Evolutionary conservation across 495 filamentous ascomycete genomes (phyloP).

Genomic region (Pyronema domesticum): DNA sequence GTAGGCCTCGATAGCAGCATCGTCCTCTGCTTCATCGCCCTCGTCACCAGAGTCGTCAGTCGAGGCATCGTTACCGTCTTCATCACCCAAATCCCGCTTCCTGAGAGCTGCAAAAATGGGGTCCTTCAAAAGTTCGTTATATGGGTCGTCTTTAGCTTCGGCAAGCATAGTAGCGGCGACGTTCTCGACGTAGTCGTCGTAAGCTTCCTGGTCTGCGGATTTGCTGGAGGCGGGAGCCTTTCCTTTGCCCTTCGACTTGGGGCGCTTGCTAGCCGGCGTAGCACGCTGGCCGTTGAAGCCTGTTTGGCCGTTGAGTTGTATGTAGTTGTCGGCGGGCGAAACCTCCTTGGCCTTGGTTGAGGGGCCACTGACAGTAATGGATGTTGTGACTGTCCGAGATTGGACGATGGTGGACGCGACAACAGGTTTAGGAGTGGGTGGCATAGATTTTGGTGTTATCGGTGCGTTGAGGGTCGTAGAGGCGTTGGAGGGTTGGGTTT

Average conservation of each 20-base stretch:
- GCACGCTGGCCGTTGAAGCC: not conserved
- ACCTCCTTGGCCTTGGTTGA: not conserved
- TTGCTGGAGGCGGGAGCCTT: conserved; percentile 6
- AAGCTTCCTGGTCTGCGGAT: conserved; percentile 29
- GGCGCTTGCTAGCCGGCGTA: conserved; percentile 13
- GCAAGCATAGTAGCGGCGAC: conserved; percentile 26
- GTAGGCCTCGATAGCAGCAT: conserved; percentile 4
- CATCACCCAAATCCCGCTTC: conserved; percentile 33
- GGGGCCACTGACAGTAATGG: not conserved
- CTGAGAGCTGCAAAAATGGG: not conserved
- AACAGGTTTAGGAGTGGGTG: not conserved
- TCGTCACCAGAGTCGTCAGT: conserved; percentile 1
- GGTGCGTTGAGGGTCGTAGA: not conserved
- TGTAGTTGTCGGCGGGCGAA: not conserved
- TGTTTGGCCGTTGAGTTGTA: not conserved
- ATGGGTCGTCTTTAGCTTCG: conserved; percentile 6
- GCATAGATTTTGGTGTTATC: not conserved
- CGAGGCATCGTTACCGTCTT: conserved; percentile 12
- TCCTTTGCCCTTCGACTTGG: not conserved
- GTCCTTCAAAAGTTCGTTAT: not conserved
- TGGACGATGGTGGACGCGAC: not conserved
- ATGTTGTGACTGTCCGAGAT: not conserved
- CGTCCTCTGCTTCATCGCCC: conserved; percentile 1
- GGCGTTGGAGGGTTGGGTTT: not conserved
- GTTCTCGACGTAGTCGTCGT: conserved; percentile 66